Evolutionary conservation across 331 rosid species (phyloP).

Genomic region (Stylosanthes scabra): DNA sequence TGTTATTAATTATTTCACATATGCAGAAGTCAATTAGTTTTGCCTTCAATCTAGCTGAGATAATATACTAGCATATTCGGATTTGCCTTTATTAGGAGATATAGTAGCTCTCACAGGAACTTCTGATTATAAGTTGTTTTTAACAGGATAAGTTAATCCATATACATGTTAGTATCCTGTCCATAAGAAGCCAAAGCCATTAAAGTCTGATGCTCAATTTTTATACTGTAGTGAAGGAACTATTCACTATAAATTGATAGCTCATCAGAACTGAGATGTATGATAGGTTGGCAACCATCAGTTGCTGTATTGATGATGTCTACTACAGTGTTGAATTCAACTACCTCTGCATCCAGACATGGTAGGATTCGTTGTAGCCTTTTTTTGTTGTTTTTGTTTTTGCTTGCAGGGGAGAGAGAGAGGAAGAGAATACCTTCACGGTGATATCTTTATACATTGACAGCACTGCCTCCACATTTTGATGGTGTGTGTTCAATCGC

Average conservation of each 20-base stretch:
- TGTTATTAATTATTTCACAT: constrained; percentile 17
- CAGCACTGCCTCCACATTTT: constrained; percentile 89
- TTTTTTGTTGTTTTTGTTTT: too few relatives aligned
- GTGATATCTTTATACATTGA: constrained; percentile 71
- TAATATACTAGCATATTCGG: constrained; percentile 17
- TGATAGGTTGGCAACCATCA: neutral
- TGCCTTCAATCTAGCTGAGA: neutral
- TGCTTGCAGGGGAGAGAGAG: constrained; percentile 1
- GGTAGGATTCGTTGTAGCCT: neutral
- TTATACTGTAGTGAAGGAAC: constrained; percentile 12
- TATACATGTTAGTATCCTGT: neutral
- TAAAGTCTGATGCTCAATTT: constrained; percentile 17
- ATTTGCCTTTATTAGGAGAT: neutral
- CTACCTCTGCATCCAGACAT: constrained; percentile 9
- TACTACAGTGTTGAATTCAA: neutral
- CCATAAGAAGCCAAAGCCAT: constrained; percentile 23
- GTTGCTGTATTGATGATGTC: constrained; percentile 7
- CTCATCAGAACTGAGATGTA: neutral
- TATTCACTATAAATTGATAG: neutral
- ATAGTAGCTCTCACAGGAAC: neutral
- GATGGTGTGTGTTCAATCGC: constrained; percentile 87
- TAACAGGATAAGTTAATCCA: neutral
- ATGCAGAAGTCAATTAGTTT: constrained; percentile 9
- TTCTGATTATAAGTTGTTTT: neutral
- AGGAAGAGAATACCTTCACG: constrained; percentile 56